Evolutionary conservation across 176 grass and related monocot species (phyloP), one percentile per base, ranked within the genome.

Genomic region (Rhynchospora pubera): DNA sequence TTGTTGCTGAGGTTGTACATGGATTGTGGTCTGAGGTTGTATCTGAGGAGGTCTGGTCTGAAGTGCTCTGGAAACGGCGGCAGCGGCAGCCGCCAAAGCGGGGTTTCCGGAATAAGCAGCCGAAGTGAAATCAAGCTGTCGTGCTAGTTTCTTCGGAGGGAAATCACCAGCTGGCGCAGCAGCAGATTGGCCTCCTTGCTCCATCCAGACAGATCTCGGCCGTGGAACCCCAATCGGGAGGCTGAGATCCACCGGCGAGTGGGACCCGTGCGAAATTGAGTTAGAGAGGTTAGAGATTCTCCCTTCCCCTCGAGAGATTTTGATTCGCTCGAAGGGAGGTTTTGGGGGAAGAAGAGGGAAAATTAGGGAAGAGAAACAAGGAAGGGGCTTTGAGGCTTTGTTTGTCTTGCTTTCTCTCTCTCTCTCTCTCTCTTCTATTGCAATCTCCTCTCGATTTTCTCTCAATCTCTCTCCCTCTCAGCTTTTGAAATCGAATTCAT

Each of bases 401-500:
- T 70, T 28, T 28, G 26, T 28, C 83, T 83, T 84, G 62, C 70
- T 76, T 26, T 84, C 73, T 72, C 53, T 78, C 84, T 84, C 77
- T 70, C 21, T 32, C 12, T 39, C 62, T 82, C 85, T 79, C 63
- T 82, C 62, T 86, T 10, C 39, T 69, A 39, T 74, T 60, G n/a
- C 50, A 58, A 28, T 57, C 72, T 11, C 18, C n/a, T 77, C 46
- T 86, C 71, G 79, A 82, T 67, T 82, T 32, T 78, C 64, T 82
- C 12, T 88, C 44, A 87, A 67, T 89, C 69, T 91, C 93, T 97
- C 95, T 91, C 92, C 86, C 92, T 85, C 95, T 83, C 63, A 11
- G 62, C 85, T 94, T 94, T 93, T 87, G 87, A 94, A 98, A 91
- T 94, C 92, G 88, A 94, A 98, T 94, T 98, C 87, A 88, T 84